Evolutionary conservation across 106 monocot genomes (phyloP), one percentile per base, ranked within the genome.

Genomic region (Agapanthus africanus): DNA sequence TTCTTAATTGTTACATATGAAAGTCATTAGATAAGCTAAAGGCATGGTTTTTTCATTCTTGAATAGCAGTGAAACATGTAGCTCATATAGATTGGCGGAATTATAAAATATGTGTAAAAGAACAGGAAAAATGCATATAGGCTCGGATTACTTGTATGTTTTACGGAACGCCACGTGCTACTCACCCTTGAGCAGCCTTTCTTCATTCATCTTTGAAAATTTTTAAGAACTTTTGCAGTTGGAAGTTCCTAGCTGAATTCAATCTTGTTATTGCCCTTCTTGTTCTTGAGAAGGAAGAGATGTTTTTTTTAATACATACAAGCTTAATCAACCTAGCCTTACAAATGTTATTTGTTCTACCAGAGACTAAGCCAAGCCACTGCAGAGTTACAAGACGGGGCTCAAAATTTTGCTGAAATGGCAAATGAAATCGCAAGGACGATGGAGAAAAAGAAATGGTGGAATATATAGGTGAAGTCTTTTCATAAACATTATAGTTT

Each of bases 371-470:
- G 70, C 38, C 68, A 79, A 73, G 73, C 67, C n/a, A 80, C 97
- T 6, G 97, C 84, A 38, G 97, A 97, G 67, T 69, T 97, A 59
- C 86, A 88, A 70, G 84, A 72, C 27, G 80, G 74, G 32, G 89
- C 97, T 1, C 84, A 86, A 40, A 85, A 87, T 77, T 97, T 97
- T 50, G 79, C 87, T 15, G 64, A 68, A 8, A 68, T 97, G 79
- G 97, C 97, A 3, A 67, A 90, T 70, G 92, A 97, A 68, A 84
- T 97, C 30, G 88, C 50, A 1, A 86, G 77, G 71, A 77, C 61
- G 26, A 97, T 92, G 92, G 92, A 97, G 63, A 87, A 82, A 21
- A 97, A 87, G 80, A 92, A 85, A 77, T 89, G 86, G 82, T 97
- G 91, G 91, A 84, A 92, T 67, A 41, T 89, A 47, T 97, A 75